Percentiles rank a stretch among this genome's conserved stretches.
Conservation (phyloP, 495 filamentous ascomycete genomes). For the Xanthoparmelia taractica region DNA sequence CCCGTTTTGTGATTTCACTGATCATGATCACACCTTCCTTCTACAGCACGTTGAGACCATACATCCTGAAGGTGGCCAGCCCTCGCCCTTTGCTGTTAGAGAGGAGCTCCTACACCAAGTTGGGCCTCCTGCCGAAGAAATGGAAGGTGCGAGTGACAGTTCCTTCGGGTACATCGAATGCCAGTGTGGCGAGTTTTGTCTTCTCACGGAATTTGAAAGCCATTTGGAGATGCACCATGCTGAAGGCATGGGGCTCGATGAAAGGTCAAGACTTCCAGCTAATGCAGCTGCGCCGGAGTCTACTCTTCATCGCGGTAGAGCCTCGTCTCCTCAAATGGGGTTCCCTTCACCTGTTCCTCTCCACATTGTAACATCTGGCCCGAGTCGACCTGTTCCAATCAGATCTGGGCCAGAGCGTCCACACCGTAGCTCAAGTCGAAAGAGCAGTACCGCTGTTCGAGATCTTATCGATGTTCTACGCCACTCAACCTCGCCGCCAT, state of each 20-base stretch:
- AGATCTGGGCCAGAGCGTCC: not conserved
- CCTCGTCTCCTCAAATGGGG: slow-evolving; percentile 2
- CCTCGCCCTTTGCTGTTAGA: slow-evolving; percentile 45
- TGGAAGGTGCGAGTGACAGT: slow-evolving; percentile 19
- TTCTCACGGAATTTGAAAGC: slow-evolving; percentile 52
- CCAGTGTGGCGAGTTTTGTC: slow-evolving; percentile 66
- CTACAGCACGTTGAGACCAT: slow-evolving; percentile 49
- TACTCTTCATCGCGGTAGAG: slow-evolving; percentile 1
- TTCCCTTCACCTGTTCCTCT: slow-evolving; percentile 10
- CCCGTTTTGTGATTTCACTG: slow-evolving; percentile 50
- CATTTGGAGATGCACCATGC: slow-evolving; percentile 69
- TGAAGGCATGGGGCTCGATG: slow-evolving; percentile 44
- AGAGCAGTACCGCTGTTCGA: slow-evolving; percentile 8
- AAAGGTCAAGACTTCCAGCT: slow-evolving; percentile 23
- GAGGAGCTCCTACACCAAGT: slow-evolving; percentile 24
- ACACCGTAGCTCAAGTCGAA: slow-evolving; percentile 1
- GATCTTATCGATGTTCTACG: slow-evolving; percentile 15
- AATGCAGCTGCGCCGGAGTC: slow-evolving; percentile 1
- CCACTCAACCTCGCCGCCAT: not conserved
- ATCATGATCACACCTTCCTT: slow-evolving; percentile 42
- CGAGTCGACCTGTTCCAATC: not conserved
- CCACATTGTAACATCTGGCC: slow-evolving; percentile 4
- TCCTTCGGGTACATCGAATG: slow-evolving; percentile 52
- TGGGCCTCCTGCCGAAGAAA: slow-evolving; percentile 11
- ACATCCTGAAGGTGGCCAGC: slow-evolving; percentile 45